phyloP scores from a whole-genome alignment of 192 early-diverging fungal genomes.

The Chytriomyces sp. region DNA sequence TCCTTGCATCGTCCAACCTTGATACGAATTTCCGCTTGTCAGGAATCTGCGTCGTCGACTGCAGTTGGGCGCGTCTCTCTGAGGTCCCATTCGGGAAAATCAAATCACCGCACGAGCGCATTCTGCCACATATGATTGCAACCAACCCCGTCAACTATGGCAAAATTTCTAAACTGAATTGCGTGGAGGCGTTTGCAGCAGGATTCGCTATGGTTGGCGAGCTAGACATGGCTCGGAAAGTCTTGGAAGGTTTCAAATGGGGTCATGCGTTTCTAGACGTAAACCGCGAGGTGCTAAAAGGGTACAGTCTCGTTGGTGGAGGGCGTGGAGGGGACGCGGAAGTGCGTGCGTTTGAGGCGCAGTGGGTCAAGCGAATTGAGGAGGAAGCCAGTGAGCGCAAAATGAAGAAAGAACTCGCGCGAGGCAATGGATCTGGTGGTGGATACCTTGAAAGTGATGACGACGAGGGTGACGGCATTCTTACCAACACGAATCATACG shows the following conservation, averaged over 20 bases:
- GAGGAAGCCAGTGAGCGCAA: constrained; percentile 1
- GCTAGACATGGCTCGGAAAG: constrained; percentile 65
- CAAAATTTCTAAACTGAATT: constrained; percentile 93
- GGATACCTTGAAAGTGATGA: constrained; percentile 27
- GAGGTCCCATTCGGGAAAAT: constrained; percentile 95
- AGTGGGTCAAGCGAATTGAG: constrained; percentile 78
- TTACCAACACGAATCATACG: constrained; percentile 25
- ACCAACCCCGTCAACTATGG: constrained; percentile 99
- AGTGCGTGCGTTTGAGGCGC: constrained; percentile 38
- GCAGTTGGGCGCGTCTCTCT: constrained; percentile 92
- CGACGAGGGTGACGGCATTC: constrained; percentile 19
- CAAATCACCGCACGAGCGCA: constrained; percentile 78
- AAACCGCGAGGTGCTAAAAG: constrained; percentile 77
- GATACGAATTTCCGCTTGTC: constrained; percentile 26
- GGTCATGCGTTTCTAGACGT: constrained; percentile 91
- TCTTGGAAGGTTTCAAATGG: constrained; percentile 92
- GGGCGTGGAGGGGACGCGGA: constrained; percentile 73
- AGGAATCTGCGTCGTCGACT: constrained; percentile 94
- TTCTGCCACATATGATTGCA: constrained; percentile 93
- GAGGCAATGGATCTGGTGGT: constrained; percentile 16
- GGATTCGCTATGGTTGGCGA: constrained; percentile 84
- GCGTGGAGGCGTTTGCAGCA: constrained; percentile 95
- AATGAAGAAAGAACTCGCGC: neutral
- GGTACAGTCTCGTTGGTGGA: constrained; percentile 72
- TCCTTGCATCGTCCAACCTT: neutral